Percentiles rank a stretch among this genome's conserved stretches.
Evolutionary conservation across 2,329 filamentous ascomycete species (phyloP).

Genomic region (Hymenoscyphus salicellus): DNA sequence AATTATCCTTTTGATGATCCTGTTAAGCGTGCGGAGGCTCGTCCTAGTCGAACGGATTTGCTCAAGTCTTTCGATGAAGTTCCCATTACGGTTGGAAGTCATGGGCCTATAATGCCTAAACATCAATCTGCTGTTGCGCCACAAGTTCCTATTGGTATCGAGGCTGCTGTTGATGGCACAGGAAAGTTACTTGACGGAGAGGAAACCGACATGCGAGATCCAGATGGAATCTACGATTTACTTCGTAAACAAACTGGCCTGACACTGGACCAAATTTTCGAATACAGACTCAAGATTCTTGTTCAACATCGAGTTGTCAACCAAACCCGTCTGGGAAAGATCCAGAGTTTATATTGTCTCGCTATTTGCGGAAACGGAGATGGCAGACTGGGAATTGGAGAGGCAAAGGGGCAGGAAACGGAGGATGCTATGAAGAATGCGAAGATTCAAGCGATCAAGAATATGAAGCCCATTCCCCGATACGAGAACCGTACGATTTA

Average conservation of each 20-base stretch:
- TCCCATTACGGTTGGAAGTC: constrained; percentile 24
- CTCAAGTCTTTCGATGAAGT: constrained; percentile 25
- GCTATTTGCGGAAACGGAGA: constrained; percentile 83
- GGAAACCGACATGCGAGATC: constrained; percentile 33
- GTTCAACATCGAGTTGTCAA: constrained; percentile 76
- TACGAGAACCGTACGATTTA: constrained; percentile 93
- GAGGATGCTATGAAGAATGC: constrained; percentile 69
- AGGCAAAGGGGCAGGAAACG: constrained; percentile 79
- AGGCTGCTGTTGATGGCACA: constrained; percentile 12
- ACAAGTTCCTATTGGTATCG: constrained; percentile 26
- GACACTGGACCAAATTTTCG: constrained; percentile 49
- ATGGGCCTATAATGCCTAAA: constrained; percentile 24
- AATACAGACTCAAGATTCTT: constrained; percentile 67
- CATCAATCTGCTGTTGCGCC: constrained; percentile 25
- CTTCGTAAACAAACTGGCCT: constrained; percentile 52
- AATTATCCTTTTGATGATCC: constrained; percentile 15
- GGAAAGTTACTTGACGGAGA: constrained; percentile 20
- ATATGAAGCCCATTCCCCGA: constrained; percentile 86
- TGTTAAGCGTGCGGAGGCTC: constrained; percentile 7
- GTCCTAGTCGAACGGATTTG: constrained; percentile 22
- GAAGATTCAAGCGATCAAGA: constrained; percentile 76
- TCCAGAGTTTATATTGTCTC: constrained; percentile 71
- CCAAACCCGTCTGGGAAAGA: constrained; percentile 95
- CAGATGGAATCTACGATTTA: constrained; percentile 34
- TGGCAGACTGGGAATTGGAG: constrained; percentile 82